Evolutionary conservation across 805 yeast genomes (phyloP).

Genomic region (Myxozyma monticola): DNA sequence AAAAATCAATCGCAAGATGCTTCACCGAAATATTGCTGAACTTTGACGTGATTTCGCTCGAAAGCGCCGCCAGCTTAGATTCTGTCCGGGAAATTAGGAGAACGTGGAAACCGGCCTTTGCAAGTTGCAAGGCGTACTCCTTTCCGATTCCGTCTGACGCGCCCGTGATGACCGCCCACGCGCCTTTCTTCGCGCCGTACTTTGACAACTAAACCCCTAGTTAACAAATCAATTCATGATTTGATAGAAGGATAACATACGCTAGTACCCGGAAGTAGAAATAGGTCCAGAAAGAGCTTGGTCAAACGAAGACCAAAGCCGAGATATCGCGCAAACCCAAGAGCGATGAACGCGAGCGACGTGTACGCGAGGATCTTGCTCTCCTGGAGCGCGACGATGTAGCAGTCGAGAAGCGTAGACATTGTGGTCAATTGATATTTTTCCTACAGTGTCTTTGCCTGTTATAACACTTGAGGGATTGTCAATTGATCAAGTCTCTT

Average conservation of each 20-base stretch:
- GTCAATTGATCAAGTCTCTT: no score
- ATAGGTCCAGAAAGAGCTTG: conserved; percentile 15
- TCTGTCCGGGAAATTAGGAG: conserved; percentile 82
- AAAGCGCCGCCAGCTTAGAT: conserved; percentile 66
- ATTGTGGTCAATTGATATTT: no score
- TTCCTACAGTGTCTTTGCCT: no score
- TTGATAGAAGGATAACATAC: no score
- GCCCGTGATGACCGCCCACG: conserved; percentile 96
- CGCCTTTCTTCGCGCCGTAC: conserved; percentile 73
- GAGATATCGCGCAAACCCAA: conserved; percentile 14
- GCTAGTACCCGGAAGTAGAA: conserved; percentile 20
- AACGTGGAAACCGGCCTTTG: conserved; percentile 77
- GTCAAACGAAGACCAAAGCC: conserved; percentile 9
- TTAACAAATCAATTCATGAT: no score
- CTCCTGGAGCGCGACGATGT: conserved; percentile 4
- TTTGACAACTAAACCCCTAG: conserved; percentile 53
- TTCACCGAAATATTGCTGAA: conserved; percentile 60
- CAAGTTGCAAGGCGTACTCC: conserved; percentile 84
- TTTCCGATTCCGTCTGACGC: conserved; percentile 98
- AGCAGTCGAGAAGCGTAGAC: conserved; percentile 8
- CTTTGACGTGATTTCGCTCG: conserved; percentile 57
- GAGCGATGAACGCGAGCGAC: conserved; percentile 9
- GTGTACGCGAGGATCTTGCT: conserved; percentile 4
- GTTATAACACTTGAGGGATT: no score
- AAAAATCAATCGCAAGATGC: conserved; percentile 74